Evolutionary conservation across 257 asterid genomes (phyloP), one percentile per base, ranked within the genome.

Genomic region (Catharanthus roseus): DNA sequence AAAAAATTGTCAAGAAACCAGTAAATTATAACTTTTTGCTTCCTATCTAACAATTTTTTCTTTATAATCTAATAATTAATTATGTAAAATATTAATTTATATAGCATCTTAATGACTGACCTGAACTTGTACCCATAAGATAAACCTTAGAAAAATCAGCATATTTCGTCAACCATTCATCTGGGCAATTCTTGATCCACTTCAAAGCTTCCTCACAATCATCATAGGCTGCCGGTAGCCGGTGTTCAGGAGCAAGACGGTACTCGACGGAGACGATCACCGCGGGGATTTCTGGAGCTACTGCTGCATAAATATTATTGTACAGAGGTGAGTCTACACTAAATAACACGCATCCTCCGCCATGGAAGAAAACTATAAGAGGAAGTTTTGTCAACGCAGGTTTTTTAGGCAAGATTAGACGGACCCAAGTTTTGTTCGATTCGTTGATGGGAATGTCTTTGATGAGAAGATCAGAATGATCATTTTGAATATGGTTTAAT

Each of bases 141-240:
- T 78, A 82, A 4, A 65, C 76, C 28, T 67, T 68, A 0, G 64
- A 69, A 41, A 78, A 75, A 61, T 72, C 79, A 16, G 67, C 79
- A 13, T 74, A 55, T 31, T 77, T 62, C 0, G 54, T 26, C n/a
- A 80, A 57, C 75, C 74, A 57, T 26, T 74, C 73, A 16, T 80
- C 80, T 7, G 45, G 42, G 42, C 21, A 15, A 29, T 33, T n/a
- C 58, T 67, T 70, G 60, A 68, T 71, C 80, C 75, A 81, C 6
- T 54, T 39, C 70, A 77, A 49, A 39, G 68, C 72, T 54, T 66
- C 77, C 69, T 70, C 11, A 23, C 75, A 74, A 19, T 81, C 85
- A 0, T 77, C 74, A 4, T 69, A 81, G 3, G 85, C 85, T 24
- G 80, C 80, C 1, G 85, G 85, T 24, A 81, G 70, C 55, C 80